phyloP scores from a whole-genome alignment of 1,284 basidiomycete species.

The Heterobasidion irregulare region DNA sequence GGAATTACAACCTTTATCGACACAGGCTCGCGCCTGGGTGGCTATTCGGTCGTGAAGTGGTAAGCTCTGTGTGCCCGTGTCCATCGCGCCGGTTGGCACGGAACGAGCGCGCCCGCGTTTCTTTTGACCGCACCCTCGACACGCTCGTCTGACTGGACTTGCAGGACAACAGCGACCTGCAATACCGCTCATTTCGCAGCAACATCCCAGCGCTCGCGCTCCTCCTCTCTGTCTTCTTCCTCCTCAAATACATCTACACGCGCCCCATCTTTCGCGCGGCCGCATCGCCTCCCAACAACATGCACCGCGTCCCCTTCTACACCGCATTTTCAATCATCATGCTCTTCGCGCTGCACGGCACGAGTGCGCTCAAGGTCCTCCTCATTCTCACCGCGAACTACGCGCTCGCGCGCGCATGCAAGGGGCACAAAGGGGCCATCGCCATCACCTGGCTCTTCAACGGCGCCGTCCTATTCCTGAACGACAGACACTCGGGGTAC shows the following conservation, averaged over 20 bases:
- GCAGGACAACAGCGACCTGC: constrained; percentile 81
- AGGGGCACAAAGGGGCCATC: constrained; percentile 35
- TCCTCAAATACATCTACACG: constrained; percentile 28
- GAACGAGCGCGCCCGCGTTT: not conserved
- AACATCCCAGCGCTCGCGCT: constrained; percentile 50
- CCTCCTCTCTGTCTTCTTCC: constrained; percentile 26
- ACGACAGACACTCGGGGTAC: constrained; percentile 77
- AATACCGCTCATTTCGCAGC: constrained; percentile 78
- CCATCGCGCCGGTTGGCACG: not conserved
- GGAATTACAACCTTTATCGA: constrained; percentile 64
- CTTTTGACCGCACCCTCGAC: not conserved
- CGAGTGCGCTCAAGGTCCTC: constrained; percentile 77
- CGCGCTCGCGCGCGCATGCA: constrained; percentile 34
- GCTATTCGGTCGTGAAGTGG: constrained; percentile 59
- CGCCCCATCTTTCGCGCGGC: constrained; percentile 14
- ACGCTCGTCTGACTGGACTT: constrained; percentile 8
- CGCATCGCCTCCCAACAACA: constrained; percentile 17
- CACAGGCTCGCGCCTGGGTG: constrained; percentile 58
- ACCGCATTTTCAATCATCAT: constrained; percentile 63
- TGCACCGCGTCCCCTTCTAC: constrained; percentile 43
- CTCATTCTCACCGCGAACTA: constrained; percentile 71
- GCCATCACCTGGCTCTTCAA: constrained; percentile 75
- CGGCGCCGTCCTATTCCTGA: constrained; percentile 64
- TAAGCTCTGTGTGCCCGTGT: constrained; percentile 27
- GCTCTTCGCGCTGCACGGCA: constrained; percentile 78